Percentiles rank a stretch among this genome's conserved stretches.
phyloP scores from a whole-genome alignment of 2,329 filamentous ascomycete species.

The Magnaporthiopsis poae region DNA sequence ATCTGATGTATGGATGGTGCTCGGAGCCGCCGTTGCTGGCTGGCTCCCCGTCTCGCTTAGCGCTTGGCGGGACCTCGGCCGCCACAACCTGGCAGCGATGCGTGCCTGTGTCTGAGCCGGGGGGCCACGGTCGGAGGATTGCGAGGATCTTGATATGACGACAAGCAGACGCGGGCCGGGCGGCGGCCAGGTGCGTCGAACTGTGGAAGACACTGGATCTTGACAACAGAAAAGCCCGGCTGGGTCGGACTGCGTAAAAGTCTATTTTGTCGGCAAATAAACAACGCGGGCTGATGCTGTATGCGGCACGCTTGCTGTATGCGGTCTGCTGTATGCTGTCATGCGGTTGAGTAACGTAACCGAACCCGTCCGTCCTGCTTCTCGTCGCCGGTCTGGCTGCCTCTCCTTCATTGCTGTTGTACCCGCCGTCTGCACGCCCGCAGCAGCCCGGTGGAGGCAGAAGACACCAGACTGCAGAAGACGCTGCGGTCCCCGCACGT shows the following conservation, averaged over 20 bases:
- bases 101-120: not conserved
- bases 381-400: not conserved
- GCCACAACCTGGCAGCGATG: not conserved
- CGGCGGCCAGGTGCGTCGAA: not conserved
- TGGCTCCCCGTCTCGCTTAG: constrained; percentile 18
- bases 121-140: not conserved
- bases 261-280: not conserved
- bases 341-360: not conserved
- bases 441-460: not conserved
- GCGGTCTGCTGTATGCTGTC: too few species aligned
- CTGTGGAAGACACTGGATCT: not conserved
- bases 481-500: not conserved
- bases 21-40: constrained; percentile 3
- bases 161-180: not conserved
- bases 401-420: not conserved
- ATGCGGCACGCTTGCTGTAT: not conserved
- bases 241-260: not conserved
- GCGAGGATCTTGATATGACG: not conserved
- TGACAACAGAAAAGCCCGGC: not conserved
- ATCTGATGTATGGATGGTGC: not conserved
- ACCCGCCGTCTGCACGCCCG: not conserved
- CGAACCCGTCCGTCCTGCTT: not conserved
- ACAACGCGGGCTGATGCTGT: not conserved
- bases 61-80: constrained; percentile 17
- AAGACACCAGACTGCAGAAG: not conserved